A percentile compares a stretch with the other conserved stretches of the same genome.
These are phyloP conservation scores for Paramecium biaurelia DNA, from an alignment of 73 alveolate species.

Conservation along the genomic window DNA sequence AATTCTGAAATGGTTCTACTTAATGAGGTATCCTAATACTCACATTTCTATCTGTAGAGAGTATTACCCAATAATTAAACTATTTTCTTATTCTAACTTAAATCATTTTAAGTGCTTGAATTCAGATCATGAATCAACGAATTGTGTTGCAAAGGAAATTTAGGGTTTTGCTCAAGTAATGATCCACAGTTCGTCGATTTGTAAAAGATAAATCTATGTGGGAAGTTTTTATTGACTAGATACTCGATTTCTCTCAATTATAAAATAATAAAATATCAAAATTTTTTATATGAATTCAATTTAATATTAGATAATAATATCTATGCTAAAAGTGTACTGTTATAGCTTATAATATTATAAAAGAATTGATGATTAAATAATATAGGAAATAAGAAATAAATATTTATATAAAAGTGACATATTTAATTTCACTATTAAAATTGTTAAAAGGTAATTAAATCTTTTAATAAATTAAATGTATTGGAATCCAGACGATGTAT, in stretches of 20 bases:
- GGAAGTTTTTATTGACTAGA: not conserved
- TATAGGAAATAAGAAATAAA: not conserved
- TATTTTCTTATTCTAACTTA: not conserved
- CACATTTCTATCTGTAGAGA: not conserved
- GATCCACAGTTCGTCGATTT: not conserved
- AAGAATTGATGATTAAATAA: not conserved
- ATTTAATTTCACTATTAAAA: not conserved
- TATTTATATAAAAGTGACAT: not conserved
- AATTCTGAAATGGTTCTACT: not conserved
- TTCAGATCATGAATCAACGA: not conserved
- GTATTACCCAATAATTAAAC: not conserved
- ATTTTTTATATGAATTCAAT: not conserved
- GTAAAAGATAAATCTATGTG: not conserved
- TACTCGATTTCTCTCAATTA: not conserved
- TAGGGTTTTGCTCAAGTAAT: not conserved
- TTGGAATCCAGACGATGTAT: slow-evolving; percentile 55
- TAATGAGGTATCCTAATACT: not conserved
- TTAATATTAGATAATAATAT: too few relatives aligned
- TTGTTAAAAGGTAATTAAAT: not conserved
- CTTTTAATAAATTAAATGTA: not conserved
- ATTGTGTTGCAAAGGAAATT: not conserved
- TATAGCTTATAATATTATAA: not conserved
- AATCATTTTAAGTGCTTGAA: not conserved
- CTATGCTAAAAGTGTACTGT: not conserved
- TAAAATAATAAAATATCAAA: not conserved